Conservation (phyloP, 2,329 filamentous ascomycete species). For the Onygenales sp. region DNA sequence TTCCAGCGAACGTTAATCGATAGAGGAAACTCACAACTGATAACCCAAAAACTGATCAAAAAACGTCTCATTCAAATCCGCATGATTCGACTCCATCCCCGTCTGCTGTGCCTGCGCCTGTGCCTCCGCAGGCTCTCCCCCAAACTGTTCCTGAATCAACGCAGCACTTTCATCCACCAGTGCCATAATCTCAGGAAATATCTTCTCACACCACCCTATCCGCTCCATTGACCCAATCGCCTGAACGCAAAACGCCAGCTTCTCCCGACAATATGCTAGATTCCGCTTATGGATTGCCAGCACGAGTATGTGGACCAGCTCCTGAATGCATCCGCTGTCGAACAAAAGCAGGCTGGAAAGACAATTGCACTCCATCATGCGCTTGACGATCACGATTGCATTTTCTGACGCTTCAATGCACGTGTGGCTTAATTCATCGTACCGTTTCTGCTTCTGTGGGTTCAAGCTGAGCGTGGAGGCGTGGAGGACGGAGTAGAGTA, state of each 20-base stretch:
- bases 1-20: not conserved
- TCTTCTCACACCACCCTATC: not conserved
- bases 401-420: not conserved
- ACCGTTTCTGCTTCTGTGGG: not conserved
- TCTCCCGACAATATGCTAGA: not conserved
- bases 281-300: not conserved
- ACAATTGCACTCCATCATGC: not conserved
- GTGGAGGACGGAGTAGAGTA: not conserved
- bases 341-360: not conserved
- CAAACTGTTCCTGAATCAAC: not conserved
- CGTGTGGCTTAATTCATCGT: not conserved
- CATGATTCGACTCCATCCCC: not conserved
- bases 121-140: not conserved
- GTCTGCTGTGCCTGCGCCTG: not conserved
- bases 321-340: not conserved
- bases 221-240: not conserved
- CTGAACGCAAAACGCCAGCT: not conserved
- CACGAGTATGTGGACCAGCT: not conserved
- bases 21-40: not conserved
- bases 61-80: not conserved
- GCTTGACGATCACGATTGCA: not conserved
- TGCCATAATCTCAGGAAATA: not conserved
- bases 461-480: not conserved
- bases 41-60: not conserved
- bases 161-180: not conserved